phyloP scores from a whole-genome alignment of 768 basidiomycete species.

The Coprinopsis marcescibilis region DNA sequence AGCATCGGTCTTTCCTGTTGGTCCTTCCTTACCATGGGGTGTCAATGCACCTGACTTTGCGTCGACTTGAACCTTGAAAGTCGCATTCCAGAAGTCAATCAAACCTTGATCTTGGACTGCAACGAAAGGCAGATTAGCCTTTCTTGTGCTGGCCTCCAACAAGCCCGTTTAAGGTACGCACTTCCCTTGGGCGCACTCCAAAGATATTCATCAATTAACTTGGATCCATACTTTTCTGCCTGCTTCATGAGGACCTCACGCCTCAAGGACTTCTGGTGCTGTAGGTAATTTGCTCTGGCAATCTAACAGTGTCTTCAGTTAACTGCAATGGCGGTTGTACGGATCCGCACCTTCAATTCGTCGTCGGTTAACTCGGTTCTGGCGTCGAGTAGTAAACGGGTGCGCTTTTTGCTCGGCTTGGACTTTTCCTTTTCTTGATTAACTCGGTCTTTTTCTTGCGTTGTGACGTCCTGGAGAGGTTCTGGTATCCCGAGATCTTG shows the following conservation, averaged over 20 bases:
- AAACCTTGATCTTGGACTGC: conserved; percentile 58
- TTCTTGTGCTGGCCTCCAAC: background rate
- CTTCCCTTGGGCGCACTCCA: conserved; percentile 63
- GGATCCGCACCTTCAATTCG: conserved; percentile 57
- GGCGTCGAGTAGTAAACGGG: conserved; percentile 57
- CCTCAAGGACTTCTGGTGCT: conserved; percentile 51
- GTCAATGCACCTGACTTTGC: conserved; percentile 44
- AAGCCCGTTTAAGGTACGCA: conserved; percentile 35
- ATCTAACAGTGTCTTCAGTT: conserved; percentile 29
- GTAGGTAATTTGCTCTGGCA: conserved; percentile 61
- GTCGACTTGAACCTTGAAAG: conserved; percentile 65
- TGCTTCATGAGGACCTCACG: conserved; percentile 47
- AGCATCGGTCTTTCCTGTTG: background rate
- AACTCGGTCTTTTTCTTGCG: conserved; percentile 25
- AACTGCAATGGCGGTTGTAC: background rate
- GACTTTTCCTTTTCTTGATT: conserved; percentile 17
- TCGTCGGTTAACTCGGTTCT: conserved; percentile 80
- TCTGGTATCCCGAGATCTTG: conserved; percentile 24
- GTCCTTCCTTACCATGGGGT: conserved; percentile 23
- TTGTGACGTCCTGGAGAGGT: conserved; percentile 19
- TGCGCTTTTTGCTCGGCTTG: conserved; percentile 44
- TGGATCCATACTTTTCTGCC: conserved; percentile 48
- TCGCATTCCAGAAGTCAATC: conserved; percentile 69
- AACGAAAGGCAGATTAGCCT: background rate
- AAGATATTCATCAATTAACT: conserved; percentile 55